Evolutionary conservation across 768 basidiomycete genomes (phyloP).

Genomic region (Podaxis pistillaris): DNA sequence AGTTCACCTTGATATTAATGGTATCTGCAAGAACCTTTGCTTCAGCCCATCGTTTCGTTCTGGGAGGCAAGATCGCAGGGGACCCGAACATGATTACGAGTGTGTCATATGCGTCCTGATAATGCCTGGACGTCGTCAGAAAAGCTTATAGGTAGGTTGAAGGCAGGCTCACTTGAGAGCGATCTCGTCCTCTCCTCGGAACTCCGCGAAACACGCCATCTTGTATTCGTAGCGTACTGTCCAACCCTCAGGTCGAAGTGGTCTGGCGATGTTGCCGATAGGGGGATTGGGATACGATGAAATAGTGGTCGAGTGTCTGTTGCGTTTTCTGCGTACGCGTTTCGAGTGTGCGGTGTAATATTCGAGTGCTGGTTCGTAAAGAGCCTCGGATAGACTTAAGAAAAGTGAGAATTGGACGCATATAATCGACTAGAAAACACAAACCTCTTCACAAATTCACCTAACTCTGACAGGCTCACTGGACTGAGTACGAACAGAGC

Average conservation of each 20-base stretch:
- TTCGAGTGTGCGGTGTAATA: conserved; percentile 94
- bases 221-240: conserved; percentile 97
- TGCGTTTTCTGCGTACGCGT: conserved; percentile 86
- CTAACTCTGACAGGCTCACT: conserved; percentile 79
- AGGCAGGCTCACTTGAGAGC: conserved; percentile 73
- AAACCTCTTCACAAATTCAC: conserved; percentile 86
- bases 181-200: conserved; percentile 88
- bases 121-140: conserved; percentile 58
- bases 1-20: conserved; percentile 78
- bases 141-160: conserved; percentile 13
- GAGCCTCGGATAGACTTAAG: conserved; percentile 77
- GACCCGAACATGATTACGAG: conserved; percentile 88
- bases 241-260: conserved; percentile 87
- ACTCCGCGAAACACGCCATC: conserved; percentile 95
- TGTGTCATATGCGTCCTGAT: conserved; percentile 88
- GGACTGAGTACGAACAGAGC: conserved; percentile 95
- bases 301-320: conserved; percentile 65
- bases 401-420: conserved; percentile 6
- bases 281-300: conserved; percentile 51
- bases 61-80: conserved; percentile 79
- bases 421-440: conserved; percentile 1
- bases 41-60: conserved; percentile 98
- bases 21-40: conserved; percentile 96
- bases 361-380: conserved; percentile 87
- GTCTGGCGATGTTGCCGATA: conserved; percentile 49